A percentile compares a stretch with the other conserved stretches of the same genome.
Conservation (phyloP, 2,329 filamentous ascomycete species). For the Diaporthe amygdali region DNA sequence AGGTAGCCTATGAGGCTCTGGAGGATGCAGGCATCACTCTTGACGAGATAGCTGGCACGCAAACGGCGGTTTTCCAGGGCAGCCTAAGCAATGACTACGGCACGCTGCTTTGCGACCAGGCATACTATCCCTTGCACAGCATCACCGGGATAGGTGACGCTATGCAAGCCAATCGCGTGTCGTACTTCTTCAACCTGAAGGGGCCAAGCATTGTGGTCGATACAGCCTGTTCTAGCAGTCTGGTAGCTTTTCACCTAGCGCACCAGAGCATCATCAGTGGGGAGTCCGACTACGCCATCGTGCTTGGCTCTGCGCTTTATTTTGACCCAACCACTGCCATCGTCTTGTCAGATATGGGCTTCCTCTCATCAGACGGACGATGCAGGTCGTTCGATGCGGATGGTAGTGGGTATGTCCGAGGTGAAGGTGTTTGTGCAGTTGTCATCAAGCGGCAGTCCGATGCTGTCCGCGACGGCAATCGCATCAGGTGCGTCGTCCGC, state of each 20-base stretch:
- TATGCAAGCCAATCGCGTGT: conserved; percentile 46
- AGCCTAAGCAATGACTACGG: conserved; percentile 30
- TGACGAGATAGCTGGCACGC: conserved; percentile 33
- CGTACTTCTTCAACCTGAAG: conserved; percentile 46
- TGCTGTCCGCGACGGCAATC: conserved; percentile 48
- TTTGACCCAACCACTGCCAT: conserved; percentile 40
- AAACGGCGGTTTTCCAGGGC: conserved; percentile 38
- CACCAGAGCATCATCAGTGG: conserved; percentile 37
- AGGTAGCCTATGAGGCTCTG: conserved; percentile 39
- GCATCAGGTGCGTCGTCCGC: conserved; percentile 39
- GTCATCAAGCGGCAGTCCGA: conserved; percentile 48
- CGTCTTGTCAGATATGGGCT: conserved; percentile 39
- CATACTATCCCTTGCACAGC: neutral
- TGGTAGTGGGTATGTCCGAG: conserved; percentile 57
- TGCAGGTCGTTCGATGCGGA: conserved; percentile 48
- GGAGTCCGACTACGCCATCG: conserved; percentile 38
- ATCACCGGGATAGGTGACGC: conserved; percentile 39
- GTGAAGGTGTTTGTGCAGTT: conserved; percentile 50
- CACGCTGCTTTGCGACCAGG: conserved; percentile 1
- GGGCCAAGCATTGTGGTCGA: conserved; percentile 49
- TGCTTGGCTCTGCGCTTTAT: conserved; percentile 40
- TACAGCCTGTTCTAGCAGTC: conserved; percentile 49
- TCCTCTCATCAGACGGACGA: conserved; percentile 42
- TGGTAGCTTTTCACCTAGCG: conserved; percentile 47
- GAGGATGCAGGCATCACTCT: conserved; percentile 38